Conservation (phyloP, 768 basidiomycete species). For the Lactarius deliciosus region DNA sequence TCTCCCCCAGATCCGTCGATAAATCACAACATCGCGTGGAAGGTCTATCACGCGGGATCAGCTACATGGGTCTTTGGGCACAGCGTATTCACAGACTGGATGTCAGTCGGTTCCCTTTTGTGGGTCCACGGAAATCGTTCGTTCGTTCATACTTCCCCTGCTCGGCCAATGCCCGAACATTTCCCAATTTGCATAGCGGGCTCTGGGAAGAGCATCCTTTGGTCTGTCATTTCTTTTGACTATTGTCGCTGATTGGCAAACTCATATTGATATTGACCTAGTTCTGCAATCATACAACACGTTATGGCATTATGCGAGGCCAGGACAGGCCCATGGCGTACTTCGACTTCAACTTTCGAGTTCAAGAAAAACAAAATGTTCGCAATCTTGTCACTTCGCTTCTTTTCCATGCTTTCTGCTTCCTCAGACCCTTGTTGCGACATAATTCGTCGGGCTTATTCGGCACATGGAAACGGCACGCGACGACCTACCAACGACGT, state of each 20-base stretch:
- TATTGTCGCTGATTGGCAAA: background rate
- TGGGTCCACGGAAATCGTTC: slow-evolving; percentile 13
- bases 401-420: background rate
- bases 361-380: background rate
- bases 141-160: background rate
- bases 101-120: background rate
- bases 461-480: too few relatives aligned
- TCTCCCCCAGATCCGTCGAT: slow-evolving; percentile 10
- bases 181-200: background rate
- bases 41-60: background rate
- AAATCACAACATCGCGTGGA: slow-evolving; percentile 1
- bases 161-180: background rate
- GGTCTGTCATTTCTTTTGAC: background rate
- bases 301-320: too few relatives aligned
- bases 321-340: background rate
- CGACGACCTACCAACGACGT: background rate
- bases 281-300: too few relatives aligned
- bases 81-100: background rate
- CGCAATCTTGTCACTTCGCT: background rate
- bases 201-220: background rate
- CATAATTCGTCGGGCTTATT: background rate
- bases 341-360: background rate
- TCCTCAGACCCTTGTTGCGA: slow-evolving; percentile 1
- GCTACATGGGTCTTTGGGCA: background rate
- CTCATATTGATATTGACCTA: too few relatives aligned